Evolutionary conservation across 148 eudicot genomes (phyloP).

Genomic region (Diospyros lotus): DNA sequence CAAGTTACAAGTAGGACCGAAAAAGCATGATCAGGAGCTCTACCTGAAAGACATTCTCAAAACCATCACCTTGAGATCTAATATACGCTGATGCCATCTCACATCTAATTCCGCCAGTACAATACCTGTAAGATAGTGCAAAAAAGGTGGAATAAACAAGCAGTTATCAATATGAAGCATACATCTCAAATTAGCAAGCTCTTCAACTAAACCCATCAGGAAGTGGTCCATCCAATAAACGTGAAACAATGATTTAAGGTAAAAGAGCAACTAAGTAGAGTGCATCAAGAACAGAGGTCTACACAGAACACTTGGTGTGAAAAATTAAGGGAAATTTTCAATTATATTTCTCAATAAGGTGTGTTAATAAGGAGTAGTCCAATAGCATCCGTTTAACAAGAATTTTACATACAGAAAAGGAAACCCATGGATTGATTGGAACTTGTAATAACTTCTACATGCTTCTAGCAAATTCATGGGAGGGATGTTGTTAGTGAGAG

Average conservation of each 20-base stretch:
- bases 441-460: too few relatives aligned
- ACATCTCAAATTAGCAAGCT: not conserved
- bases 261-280: constrained; percentile 3
- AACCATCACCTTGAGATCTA: constrained; percentile 88
- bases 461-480: too few relatives aligned
- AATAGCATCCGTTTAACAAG: constrained; percentile 1
- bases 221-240: not conserved
- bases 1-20: not conserved
- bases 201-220: not conserved
- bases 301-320: not conserved
- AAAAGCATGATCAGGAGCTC: constrained; percentile 8
- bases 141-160: constrained; percentile 9
- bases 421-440: too few relatives aligned
- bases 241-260: not conserved
- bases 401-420: too few relatives aligned
- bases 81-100: constrained; percentile 99
- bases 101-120: constrained; percentile 98
- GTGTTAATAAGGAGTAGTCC: not conserved
- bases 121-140: constrained; percentile 54
- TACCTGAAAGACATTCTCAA: constrained; percentile 98
- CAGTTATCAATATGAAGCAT: constrained; percentile 4
- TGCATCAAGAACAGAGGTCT: not conserved
- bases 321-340: not conserved
- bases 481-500: too few relatives aligned
- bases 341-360: not conserved